Percentiles rank a stretch among this genome's conserved stretches.
phyloP scores from a whole-genome alignment of 768 basidiomycete genomes.

The Tylopilus rubrobrunneus region DNA sequence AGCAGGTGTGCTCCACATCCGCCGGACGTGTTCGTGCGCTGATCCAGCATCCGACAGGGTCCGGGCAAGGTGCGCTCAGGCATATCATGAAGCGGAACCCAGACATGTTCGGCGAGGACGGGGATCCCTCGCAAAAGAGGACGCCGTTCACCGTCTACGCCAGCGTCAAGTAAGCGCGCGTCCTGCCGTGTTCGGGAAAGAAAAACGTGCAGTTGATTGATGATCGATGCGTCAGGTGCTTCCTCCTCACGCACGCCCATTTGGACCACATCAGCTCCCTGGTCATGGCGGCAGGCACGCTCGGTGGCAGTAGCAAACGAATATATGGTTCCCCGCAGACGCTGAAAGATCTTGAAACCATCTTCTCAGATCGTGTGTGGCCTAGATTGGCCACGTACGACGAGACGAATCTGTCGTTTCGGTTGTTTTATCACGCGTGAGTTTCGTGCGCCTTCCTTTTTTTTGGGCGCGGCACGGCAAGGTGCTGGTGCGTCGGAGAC shows the following conservation, averaged over 20 bases:
- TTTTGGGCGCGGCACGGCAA: neutral
- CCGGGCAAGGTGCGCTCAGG: slow-evolving; percentile 76
- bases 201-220: neutral
- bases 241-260: slow-evolving; percentile 85
- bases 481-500: slow-evolving; percentile 2
- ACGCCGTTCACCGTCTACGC: slow-evolving; percentile 28
- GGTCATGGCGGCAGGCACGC: slow-evolving; percentile 78
- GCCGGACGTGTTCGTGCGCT: neutral
- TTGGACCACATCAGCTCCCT: slow-evolving; percentile 86
- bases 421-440: slow-evolving; percentile 63
- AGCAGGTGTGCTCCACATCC: slow-evolving; percentile 55
- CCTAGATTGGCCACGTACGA: slow-evolving; percentile 79
- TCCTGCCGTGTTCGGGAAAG: neutral
- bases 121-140: slow-evolving; percentile 8
- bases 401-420: slow-evolving; percentile 53
- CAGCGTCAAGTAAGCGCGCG: slow-evolving; percentile 29
- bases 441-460: slow-evolving; percentile 25
- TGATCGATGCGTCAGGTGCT: slow-evolving; percentile 49
- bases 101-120: slow-evolving; percentile 43
- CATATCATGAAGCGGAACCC: slow-evolving; percentile 57
- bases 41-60: slow-evolving; percentile 46
- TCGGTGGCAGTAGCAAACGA: slow-evolving; percentile 56
- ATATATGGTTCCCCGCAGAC: slow-evolving; percentile 60
- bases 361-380: slow-evolving; percentile 82
- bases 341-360: slow-evolving; percentile 61